Percentiles rank a stretch among this genome's conserved stretches.
Conservation (phyloP, 306 rosid genomes). For the Quercus ilex region DNA sequence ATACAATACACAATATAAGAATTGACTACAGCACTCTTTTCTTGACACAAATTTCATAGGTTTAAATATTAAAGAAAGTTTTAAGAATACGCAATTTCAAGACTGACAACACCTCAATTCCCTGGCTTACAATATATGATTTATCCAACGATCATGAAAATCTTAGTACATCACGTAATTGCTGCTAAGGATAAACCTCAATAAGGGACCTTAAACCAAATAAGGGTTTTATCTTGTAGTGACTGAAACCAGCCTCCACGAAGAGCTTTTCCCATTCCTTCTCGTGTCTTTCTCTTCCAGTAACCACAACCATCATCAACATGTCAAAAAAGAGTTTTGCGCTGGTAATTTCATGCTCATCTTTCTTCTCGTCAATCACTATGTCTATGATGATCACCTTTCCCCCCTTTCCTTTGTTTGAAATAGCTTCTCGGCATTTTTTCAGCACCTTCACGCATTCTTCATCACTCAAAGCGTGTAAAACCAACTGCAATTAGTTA, state of each 20-base stretch:
- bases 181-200: slow-evolving; percentile 41
- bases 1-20: too few species aligned
- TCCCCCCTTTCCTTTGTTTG: slow-evolving; percentile 32
- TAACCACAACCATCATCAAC: slow-evolving; percentile 35
- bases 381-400: slow-evolving; percentile 55
- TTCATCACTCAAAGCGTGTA: slow-evolving; percentile 46
- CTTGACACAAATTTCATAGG: neutral
- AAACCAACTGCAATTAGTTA: slow-evolving; percentile 27
- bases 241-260: slow-evolving; percentile 44
- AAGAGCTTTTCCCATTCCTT: slow-evolving; percentile 55
- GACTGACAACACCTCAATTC: neutral
- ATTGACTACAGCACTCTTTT: too few species aligned
- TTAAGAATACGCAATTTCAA: neutral
- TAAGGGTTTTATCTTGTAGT: slow-evolving; percentile 32
- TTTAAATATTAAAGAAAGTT: neutral
- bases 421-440: slow-evolving; percentile 48
- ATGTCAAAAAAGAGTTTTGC: slow-evolving; percentile 41
- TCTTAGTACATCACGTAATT: neutral
- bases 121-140: neutral
- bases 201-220: slow-evolving; percentile 51
- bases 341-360: slow-evolving; percentile 25
- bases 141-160: too few species aligned
- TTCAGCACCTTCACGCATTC: slow-evolving; percentile 37
- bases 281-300: slow-evolving; percentile 46
- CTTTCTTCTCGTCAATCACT: slow-evolving; percentile 30